Evolutionary conservation across 75 land plant species (phyloP), one percentile per base, ranked within the genome.

Genomic region (Pseudotsuga menziesii): DNA sequence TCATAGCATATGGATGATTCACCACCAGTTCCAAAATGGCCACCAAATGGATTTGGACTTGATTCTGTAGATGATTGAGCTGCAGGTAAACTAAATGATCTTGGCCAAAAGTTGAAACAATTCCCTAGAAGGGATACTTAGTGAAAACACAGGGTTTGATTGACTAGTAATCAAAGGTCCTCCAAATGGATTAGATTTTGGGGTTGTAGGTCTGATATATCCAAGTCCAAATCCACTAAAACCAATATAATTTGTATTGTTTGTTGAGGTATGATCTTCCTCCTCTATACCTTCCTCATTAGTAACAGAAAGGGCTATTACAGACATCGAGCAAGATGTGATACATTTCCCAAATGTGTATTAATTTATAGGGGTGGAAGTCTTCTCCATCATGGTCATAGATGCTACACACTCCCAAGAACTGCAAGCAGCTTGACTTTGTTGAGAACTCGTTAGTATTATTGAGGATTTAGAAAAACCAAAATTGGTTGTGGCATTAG

Each of bases 231-330:
- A 92, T 11, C 89, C 92, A 36, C 95, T 83, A 66, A 90, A 81
- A 70, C 77, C 61, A 61, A 88, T 88, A 74, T 92, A 84, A 71
- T 76, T 81, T 52, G 84, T 62, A 4, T 60, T 77, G 77, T 80
- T 61, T 41, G 63, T 58, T 56, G 89, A 57, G 58, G 83, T 87
- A 29, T 0, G 0, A 26, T 85, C 89, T 81, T 97, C 99, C 79
- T 97, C 99, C 56, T 97, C 99, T 98, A 97, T 97, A 44, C 92
- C 95, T 78, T 97, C 99, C 76, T 94, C 98, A 74, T 94, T 83
- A 57, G 81, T 62, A 35, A 64, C 78, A 36, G 77, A 59, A 78
- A 79, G 66, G 69, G 80, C 79, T 19, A 61, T 27, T 54, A 29
- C 57, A 25, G 57, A 22, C 15, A 35, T 48, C 7, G 48, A 69